A percentile compares a stretch with the other conserved stretches of the same genome.
Evolutionary conservation across 176 grass and related monocot genomes (phyloP).

Genomic region (Lolium perenne): DNA sequence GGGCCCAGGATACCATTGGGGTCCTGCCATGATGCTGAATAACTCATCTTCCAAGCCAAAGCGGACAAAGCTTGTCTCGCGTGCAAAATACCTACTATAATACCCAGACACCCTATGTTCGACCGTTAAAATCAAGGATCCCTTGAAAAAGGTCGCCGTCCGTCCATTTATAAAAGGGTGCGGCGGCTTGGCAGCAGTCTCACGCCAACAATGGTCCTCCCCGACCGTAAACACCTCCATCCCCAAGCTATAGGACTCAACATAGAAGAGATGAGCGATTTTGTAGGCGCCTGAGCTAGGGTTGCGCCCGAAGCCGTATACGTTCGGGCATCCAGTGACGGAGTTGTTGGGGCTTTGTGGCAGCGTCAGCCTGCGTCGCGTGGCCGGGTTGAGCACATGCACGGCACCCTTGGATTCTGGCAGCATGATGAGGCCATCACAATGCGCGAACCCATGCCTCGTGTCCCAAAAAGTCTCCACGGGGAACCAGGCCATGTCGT

Average conservation of each 20-base stretch:
- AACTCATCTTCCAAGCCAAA: not conserved
- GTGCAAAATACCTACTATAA: no score
- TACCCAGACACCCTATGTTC: not conserved
- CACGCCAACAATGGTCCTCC: not conserved
- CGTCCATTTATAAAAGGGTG: not conserved
- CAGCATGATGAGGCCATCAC: not conserved
- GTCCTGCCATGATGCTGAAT: not conserved
- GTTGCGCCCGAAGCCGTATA: not conserved
- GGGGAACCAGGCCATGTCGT: not conserved
- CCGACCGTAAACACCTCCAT: not conserved
- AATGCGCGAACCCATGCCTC: not conserved
- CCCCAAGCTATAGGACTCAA: no score
- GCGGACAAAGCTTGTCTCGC: not conserved
- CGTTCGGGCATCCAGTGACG: no score
- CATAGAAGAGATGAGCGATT: not conserved
- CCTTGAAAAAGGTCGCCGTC: not conserved
- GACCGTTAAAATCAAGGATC: not conserved
- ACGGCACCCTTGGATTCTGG: not conserved
- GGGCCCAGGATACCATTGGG: not conserved
- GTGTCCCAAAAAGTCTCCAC: no score
- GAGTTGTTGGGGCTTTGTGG: not conserved
- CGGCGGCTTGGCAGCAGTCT: not conserved
- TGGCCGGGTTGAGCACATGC: not conserved
- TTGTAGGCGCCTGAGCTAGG: not conserved
- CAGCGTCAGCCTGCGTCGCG: not conserved